Conservation (phyloP, 2,329 filamentous ascomycete species). For the Corniculantispora saksenae region DNA sequence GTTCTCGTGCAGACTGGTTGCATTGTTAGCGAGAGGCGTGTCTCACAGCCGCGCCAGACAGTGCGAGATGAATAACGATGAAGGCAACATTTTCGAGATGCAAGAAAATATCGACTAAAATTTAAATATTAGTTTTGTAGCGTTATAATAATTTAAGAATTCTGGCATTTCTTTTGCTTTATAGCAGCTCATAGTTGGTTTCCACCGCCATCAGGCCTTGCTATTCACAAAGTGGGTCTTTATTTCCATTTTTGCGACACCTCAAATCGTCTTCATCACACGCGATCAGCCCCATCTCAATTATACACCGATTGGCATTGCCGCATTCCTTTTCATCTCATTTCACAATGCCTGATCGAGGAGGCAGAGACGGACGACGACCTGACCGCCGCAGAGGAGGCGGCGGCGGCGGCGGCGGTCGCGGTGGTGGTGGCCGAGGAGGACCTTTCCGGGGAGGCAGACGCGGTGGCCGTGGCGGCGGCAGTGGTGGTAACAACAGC, state of each 20-base stretch:
- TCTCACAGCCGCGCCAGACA: too few relatives aligned
- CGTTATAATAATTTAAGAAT: too few relatives aligned
- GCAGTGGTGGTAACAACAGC: background rate
- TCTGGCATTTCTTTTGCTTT: too few relatives aligned
- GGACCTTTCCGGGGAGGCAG: conserved; percentile 1
- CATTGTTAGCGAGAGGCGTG: too few relatives aligned
- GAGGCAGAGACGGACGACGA: conserved; percentile 12
- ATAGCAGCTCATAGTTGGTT: too few relatives aligned
- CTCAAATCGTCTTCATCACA: background rate
- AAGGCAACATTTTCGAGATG: background rate
- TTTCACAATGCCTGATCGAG: conserved; percentile 12
- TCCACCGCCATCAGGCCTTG: background rate
- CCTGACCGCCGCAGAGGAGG: conserved; percentile 10
- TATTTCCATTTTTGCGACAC: conserved; percentile 18
- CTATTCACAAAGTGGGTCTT: conserved; percentile 5
- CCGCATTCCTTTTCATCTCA: background rate
- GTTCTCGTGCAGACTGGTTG: too few relatives aligned
- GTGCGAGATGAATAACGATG: too few relatives aligned
- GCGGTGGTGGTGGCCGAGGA: background rate
- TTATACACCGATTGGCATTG: background rate
- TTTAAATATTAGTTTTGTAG: too few relatives aligned
- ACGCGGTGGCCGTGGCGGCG: conserved; percentile 9
- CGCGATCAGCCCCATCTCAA: background rate
- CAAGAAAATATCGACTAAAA: background rate
- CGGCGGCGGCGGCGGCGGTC: background rate